Conservation (phyloP, 371 early-diverging fungal species). For the Funneliformis caledonium region DNA sequence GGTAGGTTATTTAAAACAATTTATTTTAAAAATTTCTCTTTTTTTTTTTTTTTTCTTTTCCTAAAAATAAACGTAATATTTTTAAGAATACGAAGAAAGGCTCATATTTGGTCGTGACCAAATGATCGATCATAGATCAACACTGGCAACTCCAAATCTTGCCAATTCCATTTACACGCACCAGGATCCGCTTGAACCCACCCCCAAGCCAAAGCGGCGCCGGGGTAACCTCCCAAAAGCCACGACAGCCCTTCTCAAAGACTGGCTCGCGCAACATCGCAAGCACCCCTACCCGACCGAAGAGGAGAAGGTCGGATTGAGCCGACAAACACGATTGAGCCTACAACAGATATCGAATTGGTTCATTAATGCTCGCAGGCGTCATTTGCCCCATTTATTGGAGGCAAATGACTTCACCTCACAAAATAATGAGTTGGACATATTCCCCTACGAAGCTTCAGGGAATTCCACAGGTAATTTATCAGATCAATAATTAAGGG, state of each 20-base stretch:
- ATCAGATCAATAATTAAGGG: no score
- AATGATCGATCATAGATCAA: no score
- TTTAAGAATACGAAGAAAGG: no score
- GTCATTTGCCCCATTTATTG: neutral
- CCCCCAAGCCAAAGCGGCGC: constrained; percentile 48
- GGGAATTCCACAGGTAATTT: no score
- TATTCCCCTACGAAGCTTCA: neutral
- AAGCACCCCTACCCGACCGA: constrained; percentile 85
- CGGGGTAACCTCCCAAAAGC: constrained; percentile 67
- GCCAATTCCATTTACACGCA: neutral
- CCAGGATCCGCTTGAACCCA: neutral
- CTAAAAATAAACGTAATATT: no score
- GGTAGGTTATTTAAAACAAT: no score
- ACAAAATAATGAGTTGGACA: neutral
- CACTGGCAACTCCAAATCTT: neutral
- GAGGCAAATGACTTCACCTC: neutral
- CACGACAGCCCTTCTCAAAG: constrained; percentile 67
- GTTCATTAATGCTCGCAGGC: constrained; percentile 88
- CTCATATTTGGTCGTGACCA: no score
- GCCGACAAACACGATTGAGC: constrained; percentile 64
- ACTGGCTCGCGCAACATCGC: constrained; percentile 76
- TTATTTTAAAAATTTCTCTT: no score
- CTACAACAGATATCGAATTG: constrained; percentile 86
- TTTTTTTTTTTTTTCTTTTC: no score
- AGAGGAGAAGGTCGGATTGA: constrained; percentile 69